These are phyloP conservation scores for Tolypocladium pustulatum DNA, from an alignment of 2,329 filamentous ascomycete species.

Conservation along the genomic window DNA sequence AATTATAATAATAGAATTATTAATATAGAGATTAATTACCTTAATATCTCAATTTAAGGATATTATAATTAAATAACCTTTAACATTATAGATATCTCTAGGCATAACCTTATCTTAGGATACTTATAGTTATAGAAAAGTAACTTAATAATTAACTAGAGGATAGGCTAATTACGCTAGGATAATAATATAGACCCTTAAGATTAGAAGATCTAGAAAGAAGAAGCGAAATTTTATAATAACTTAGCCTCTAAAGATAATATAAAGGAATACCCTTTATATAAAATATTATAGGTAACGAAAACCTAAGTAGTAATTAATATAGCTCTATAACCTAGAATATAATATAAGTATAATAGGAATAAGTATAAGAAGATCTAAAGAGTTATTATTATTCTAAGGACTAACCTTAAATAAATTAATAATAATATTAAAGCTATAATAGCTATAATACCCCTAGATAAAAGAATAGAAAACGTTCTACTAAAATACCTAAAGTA, in stretches of 20 bases:
- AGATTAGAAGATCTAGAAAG: too few species aligned
- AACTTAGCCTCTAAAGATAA: too few species aligned
- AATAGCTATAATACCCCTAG: neutral
- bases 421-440: neutral
- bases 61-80: neutral
- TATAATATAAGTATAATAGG: neutral
- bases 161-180: neutral
- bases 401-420: neutral
- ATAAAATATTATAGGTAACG: too few species aligned
- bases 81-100: too few species aligned
- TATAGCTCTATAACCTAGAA: too few species aligned
- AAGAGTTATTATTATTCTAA: neutral
- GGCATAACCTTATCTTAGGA: neutral
- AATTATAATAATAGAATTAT: too few species aligned
- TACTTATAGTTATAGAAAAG: neutral
- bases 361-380: neutral
- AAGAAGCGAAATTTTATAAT: too few species aligned
- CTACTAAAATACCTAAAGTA: too few species aligned
- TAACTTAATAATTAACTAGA: neutral
- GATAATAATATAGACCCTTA: too few species aligned
- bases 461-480: neutral
- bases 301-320: too few species aligned
- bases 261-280: too few species aligned
- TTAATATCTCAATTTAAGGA: neutral
- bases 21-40: too few species aligned